These are phyloP conservation scores for Cordia subcordata DNA, from an alignment of 257 asterid genomes.

Conservation along the genomic window DNA sequence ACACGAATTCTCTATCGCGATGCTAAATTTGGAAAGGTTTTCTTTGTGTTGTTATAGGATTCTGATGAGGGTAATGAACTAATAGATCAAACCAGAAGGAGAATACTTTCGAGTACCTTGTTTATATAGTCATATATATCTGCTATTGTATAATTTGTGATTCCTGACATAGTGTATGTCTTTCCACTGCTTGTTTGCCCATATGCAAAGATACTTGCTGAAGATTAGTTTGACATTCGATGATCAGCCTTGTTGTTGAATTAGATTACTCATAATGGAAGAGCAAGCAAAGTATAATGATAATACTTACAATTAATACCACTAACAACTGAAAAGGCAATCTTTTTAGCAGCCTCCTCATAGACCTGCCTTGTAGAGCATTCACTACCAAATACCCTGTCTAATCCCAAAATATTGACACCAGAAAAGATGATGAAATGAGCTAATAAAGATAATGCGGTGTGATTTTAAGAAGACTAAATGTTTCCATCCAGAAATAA, in stretches of 20 bases:
- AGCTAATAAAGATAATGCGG: not conserved
- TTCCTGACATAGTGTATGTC: constrained; percentile 59
- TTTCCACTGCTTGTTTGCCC: constrained; percentile 79
- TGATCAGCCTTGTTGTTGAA: not conserved
- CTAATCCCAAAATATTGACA: constrained; percentile 27
- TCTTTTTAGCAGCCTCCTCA: constrained; percentile 75
- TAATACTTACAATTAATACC: constrained; percentile 79
- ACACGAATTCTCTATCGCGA: constrained; percentile 36
- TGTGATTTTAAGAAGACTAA: not conserved
- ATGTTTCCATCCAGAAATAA: too few species aligned
- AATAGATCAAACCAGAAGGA: not conserved
- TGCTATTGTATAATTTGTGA: constrained; percentile 37
- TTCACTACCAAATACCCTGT: constrained; percentile 64
- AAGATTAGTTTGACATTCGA: constrained; percentile 8
- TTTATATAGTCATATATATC: constrained; percentile 46
- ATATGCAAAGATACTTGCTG: constrained; percentile 74
- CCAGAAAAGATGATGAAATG: not conserved
- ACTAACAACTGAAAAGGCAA: constrained; percentile 71
- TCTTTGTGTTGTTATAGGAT: not conserved
- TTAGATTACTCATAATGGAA: not conserved
- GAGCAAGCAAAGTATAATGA: not conserved
- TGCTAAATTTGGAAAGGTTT: constrained; percentile 23
- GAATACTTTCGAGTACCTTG: constrained; percentile 24
- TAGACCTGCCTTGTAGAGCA: constrained; percentile 69
- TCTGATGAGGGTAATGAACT: not conserved